These are phyloP conservation scores for Paramecium biaurelia DNA, from an alignment of 73 alveolate species.

Conservation along the genomic window DNA sequence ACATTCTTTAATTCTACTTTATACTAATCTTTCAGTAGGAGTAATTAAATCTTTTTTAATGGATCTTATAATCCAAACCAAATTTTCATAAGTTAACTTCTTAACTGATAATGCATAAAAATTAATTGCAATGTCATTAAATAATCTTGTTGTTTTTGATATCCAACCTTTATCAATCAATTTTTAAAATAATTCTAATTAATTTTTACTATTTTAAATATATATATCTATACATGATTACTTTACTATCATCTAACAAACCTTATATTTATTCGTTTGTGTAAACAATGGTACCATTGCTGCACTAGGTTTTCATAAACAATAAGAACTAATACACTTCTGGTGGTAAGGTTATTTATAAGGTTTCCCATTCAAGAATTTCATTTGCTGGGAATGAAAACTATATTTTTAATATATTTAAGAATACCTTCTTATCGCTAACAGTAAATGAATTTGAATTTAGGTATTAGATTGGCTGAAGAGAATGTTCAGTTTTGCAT, in stretches of 20 bases:
- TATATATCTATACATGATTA: background rate
- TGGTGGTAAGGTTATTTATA: background rate
- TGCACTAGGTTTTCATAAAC: background rate
- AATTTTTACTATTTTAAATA: background rate
- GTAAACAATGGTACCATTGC: background rate
- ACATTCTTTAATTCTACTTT: slow-evolving; percentile 79
- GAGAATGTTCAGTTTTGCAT: slow-evolving; percentile 49
- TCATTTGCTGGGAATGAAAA: slow-evolving; percentile 27
- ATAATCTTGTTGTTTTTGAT: slow-evolving; percentile 12
- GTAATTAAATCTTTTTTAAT: slow-evolving; percentile 73
- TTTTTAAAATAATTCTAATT: background rate
- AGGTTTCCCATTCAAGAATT: slow-evolving; percentile 45
- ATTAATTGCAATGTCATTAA: background rate
- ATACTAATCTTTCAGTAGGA: slow-evolving; percentile 79
- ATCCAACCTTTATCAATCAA: slow-evolving; percentile 40
- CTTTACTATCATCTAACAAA: background rate
- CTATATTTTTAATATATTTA: background rate
- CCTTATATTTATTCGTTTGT: background rate
- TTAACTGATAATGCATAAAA: background rate
- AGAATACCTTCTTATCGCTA: background rate
- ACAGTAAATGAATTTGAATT: slow-evolving; percentile 25
- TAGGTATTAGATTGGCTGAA: background rate
- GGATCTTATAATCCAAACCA: slow-evolving; percentile 74
- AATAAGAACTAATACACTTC: slow-evolving; percentile 1
- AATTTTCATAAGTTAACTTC: slow-evolving; percentile 71